These are phyloP conservation scores for Hamigera avellanea DNA, from an alignment of 495 filamentous ascomycete species.

Conservation along the genomic window DNA sequence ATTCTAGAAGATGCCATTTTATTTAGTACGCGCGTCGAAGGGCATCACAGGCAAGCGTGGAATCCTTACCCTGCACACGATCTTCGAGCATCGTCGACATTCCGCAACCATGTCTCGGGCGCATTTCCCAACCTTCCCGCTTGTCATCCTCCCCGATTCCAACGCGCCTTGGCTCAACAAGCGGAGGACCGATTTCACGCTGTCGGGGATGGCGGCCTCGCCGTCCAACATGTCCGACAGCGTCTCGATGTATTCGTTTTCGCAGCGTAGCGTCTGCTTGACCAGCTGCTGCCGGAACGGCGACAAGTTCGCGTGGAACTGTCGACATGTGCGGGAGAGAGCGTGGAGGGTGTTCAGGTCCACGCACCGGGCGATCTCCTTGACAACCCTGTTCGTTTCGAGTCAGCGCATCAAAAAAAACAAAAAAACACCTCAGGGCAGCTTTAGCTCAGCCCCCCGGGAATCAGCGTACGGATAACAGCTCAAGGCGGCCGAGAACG, in stretches of 20 bases:
- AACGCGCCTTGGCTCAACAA: conserved; percentile 19
- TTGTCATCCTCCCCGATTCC: conserved; percentile 33
- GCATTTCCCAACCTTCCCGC: conserved; percentile 60
- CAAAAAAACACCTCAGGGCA: too few relatives aligned
- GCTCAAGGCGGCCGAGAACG: conserved; percentile 65
- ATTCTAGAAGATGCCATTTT: conserved; percentile 55
- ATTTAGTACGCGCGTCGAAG: background rate
- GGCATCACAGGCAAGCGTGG: background rate
- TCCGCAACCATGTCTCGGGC: conserved; percentile 75
- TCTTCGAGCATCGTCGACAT: conserved; percentile 63
- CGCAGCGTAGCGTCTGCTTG: conserved; percentile 64
- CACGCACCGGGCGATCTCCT: conserved; percentile 57
- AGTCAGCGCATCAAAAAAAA: conserved; percentile 12
- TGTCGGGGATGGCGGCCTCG: conserved; percentile 20
- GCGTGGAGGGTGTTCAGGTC: conserved; percentile 79
- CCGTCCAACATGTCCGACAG: conserved; percentile 25
- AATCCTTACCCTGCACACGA: conserved; percentile 63
- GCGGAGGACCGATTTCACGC: conserved; percentile 25
- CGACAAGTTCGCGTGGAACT: conserved; percentile 61
- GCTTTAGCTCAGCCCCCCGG: background rate
- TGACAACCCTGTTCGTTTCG: conserved; percentile 49
- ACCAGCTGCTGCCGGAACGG: conserved; percentile 64
- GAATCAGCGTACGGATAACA: conserved; percentile 72
- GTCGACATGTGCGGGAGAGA: conserved; percentile 68
- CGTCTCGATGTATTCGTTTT: conserved; percentile 48